A percentile compares a stretch with the other conserved stretches of the same genome.
Conservation (phyloP, 148 eudicot genomes). For the Cornus kousa region DNA sequence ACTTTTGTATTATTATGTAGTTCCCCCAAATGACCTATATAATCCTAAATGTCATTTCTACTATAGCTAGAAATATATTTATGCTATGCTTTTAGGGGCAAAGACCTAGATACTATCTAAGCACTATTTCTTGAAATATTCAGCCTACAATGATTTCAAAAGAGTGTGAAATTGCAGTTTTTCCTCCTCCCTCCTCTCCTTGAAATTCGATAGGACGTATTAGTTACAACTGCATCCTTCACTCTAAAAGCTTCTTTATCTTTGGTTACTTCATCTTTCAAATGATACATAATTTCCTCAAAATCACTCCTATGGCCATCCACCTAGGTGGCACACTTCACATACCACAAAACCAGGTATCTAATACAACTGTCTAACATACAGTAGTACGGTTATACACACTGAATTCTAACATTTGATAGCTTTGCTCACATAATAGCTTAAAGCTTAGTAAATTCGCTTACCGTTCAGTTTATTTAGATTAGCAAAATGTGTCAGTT, state of each 20-base stretch:
- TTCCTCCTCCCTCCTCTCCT: neutral
- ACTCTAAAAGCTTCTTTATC: neutral
- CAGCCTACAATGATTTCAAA: neutral
- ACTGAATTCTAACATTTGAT: neutral
- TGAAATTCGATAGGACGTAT: neutral
- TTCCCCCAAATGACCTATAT: no score
- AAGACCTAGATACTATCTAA: neutral
- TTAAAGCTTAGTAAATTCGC: neutral
- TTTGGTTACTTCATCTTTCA: neutral
- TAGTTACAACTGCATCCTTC: neutral
- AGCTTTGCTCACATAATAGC: neutral
- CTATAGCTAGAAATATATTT: no score
- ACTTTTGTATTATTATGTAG: no score
- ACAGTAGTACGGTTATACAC: neutral
- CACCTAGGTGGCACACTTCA: neutral
- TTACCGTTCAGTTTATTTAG: no score
- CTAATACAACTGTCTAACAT: neutral
- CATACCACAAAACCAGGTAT: neutral
- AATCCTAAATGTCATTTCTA: no score
- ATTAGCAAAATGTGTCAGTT: no score
- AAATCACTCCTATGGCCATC: neutral
- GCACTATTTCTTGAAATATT: neutral
- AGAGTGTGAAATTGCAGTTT: neutral
- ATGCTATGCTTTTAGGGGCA: no score
- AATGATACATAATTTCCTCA: neutral